phyloP scores from a whole-genome alignment of 2,329 filamentous ascomycete genomes.

The Myrmaecium sp. region DNA sequence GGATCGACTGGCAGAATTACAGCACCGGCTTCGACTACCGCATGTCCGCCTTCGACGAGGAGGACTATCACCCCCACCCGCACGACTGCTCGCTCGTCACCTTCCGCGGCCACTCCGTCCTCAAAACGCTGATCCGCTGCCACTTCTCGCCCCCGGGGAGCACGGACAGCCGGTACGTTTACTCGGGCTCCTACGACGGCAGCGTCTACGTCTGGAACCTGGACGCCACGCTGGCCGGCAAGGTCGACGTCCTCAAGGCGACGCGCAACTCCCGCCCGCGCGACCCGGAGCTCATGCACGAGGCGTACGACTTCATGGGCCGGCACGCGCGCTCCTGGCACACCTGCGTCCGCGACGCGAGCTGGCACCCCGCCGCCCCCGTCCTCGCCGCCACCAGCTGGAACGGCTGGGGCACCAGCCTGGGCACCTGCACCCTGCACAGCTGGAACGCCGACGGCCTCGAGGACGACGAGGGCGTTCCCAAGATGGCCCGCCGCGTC shows the following conservation, averaged over 20 bases:
- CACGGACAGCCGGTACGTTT: slow-evolving; percentile 83
- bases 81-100: slow-evolving; percentile 86
- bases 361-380: slow-evolving; percentile 77
- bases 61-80: slow-evolving; percentile 54
- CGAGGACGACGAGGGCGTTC: slow-evolving; percentile 41
- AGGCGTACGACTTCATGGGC: slow-evolving; percentile 38
- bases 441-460: slow-evolving; percentile 52
- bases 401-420: slow-evolving; percentile 59
- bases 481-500: slow-evolving; percentile 17
- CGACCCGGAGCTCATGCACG: slow-evolving; percentile 34
- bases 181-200: slow-evolving; percentile 78
- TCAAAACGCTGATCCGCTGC: slow-evolving; percentile 81
- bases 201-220: slow-evolving; percentile 86
- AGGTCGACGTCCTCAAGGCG: slow-evolving; percentile 59
- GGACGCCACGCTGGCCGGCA: slow-evolving; percentile 66
- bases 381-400: slow-evolving; percentile 69
- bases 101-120: slow-evolving; percentile 76
- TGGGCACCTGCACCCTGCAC: slow-evolving; percentile 63
- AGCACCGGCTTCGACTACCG: slow-evolving; percentile 61
- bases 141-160: slow-evolving; percentile 82
- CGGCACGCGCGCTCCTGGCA: slow-evolving; percentile 46
- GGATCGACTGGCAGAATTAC: slow-evolving; percentile 37
- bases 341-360: slow-evolving; percentile 72
- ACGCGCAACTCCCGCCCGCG: slow-evolving; percentile 46
- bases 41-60: slow-evolving; percentile 45